Percentiles rank a stretch among this genome's conserved stretches.
Evolutionary conservation across 163 green algal species (phyloP).

Genomic region (Trebouxiophyceae sp.): DNA sequence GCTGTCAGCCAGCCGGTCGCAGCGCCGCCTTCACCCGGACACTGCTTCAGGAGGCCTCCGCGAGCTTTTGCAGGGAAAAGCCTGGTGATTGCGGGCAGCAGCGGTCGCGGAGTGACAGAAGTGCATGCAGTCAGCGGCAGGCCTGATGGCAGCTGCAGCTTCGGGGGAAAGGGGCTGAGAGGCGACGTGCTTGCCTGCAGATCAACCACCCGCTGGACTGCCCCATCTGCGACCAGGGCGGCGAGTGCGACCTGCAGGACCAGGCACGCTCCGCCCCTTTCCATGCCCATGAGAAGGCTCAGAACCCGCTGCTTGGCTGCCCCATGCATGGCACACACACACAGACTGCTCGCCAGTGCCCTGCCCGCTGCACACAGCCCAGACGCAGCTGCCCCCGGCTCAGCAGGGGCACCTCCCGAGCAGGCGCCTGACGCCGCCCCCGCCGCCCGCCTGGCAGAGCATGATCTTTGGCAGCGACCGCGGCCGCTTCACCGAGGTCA

Average conservation of each 20-base stretch:
- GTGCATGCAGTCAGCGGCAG: too few relatives aligned
- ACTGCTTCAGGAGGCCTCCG: background rate
- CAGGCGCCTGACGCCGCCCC: too few relatives aligned
- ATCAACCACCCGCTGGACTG: constrained; percentile 99
- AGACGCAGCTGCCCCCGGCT: too few relatives aligned
- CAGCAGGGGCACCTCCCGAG: too few relatives aligned
- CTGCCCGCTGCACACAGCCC: background rate
- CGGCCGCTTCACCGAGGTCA: constrained; percentile 88
- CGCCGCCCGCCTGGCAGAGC: too few relatives aligned
- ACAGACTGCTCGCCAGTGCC: background rate
- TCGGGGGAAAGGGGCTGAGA: too few relatives aligned
- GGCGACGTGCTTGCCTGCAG: too few relatives aligned
- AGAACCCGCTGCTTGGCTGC: too few relatives aligned
- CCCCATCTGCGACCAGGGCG: constrained; percentile 99
- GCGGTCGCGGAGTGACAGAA: too few relatives aligned
- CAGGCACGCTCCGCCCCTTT: constrained; percentile 26
- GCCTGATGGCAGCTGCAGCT: too few relatives aligned
- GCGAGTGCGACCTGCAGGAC: constrained; percentile 98
- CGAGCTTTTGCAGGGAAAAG: background rate
- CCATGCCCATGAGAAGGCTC: too few relatives aligned
- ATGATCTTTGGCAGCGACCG: constrained; percentile 91
- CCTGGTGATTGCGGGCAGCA: too few relatives aligned
- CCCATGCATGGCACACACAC: background rate
- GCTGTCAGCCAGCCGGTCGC: background rate
- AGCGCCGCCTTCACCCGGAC: background rate